Conservation (phyloP, 148 eudicot genomes). For the Pharnaceum exiguum region DNA sequence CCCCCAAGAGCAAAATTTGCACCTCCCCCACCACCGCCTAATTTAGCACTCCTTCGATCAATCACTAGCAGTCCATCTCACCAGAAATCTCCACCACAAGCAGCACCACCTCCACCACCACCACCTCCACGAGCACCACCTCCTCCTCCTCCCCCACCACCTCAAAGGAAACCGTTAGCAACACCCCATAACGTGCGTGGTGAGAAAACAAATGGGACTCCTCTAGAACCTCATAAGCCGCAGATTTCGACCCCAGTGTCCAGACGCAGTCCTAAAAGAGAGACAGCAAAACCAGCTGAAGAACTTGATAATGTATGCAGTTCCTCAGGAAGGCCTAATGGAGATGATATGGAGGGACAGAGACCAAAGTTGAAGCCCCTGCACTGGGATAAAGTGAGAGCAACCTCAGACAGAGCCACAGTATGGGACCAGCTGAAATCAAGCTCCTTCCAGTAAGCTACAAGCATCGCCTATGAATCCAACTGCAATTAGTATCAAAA, state of each 20-base stretch:
- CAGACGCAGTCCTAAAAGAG: constrained; percentile 22
- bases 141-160: constrained; percentile 33
- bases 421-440: constrained; percentile 94
- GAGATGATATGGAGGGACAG: constrained; percentile 53
- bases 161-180: constrained; percentile 24
- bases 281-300: constrained; percentile 24
- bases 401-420: constrained; percentile 76
- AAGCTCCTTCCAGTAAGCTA: constrained; percentile 90
- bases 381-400: constrained; percentile 95
- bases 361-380: constrained; percentile 79
- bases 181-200: constrained; percentile 21
- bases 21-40: constrained; percentile 63
- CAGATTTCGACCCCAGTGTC: constrained; percentile 21
- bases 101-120: constrained; percentile 18
- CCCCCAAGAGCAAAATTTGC: constrained; percentile 55
- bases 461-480: neutral
- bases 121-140: constrained; percentile 40
- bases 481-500: neutral
- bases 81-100: constrained; percentile 27
- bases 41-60: constrained; percentile 50
- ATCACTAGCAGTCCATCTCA: constrained; percentile 32
- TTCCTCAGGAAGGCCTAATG: constrained; percentile 41
- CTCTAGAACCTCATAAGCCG: constrained; percentile 20
- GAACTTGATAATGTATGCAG: constrained; percentile 32
- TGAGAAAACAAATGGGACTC: constrained; percentile 17